Evolutionary conservation across 441 rosid genomes (phyloP), one percentile per base, ranked within the genome.

Genomic region (Eruca vesicaria): DNA sequence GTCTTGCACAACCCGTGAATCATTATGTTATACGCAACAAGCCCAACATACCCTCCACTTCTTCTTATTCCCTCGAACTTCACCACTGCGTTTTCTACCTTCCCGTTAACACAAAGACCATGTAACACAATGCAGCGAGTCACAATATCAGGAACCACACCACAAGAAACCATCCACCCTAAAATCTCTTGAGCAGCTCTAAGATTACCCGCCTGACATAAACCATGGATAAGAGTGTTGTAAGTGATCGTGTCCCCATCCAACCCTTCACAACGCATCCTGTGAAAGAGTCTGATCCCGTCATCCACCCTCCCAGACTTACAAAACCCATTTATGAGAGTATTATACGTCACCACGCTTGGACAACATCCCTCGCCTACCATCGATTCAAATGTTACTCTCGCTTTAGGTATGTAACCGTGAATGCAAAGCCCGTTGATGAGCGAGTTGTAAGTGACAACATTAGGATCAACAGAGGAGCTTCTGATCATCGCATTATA

Each of bases 71-170:
- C 79, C 38, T 69, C 1, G 16, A 80, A 72, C 48, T 62, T 19
- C 66, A 2, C 63, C 28, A 55, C 9, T 9, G 84, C 83, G 57
- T 58, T 71, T 7, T 79, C 75, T 50, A 80, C 38, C 15, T 82
- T 29, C 31, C 80, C 84, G 5, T 48, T 56, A 73, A 75, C 80
- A 58, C 83, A 82, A 45, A 82, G 62, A 23, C 78, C 85, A 1
- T 63, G 71, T 9, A 29, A 29, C 32, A 29, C 32, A 29, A 29
- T 29, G 32, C 7, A 29, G 32, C 5, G 7, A 5, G 32, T 29
- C 32, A 29, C 32, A 29, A 29, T 0, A 29, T 29, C 32, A 29
- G 7, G 6, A 29, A 7, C 32, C 32, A 29, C 32, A 5, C 32
- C 32, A 29, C 32, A 29, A 29, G 6, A 4, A 4, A 4, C 32